phyloP scores from a whole-genome alignment of 768 basidiomycete species.

The Suillus decipiens region DNA sequence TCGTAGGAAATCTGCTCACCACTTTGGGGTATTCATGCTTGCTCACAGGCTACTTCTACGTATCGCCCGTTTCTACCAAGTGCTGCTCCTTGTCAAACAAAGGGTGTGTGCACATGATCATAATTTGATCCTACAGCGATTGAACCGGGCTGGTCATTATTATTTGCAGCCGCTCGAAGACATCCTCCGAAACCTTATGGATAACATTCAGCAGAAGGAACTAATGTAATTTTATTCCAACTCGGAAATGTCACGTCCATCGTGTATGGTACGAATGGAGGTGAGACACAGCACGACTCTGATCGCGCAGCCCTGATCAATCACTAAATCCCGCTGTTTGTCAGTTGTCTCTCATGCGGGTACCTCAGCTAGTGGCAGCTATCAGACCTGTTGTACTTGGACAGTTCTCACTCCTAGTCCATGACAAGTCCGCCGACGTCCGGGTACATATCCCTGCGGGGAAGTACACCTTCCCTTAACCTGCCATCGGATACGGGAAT shows the following conservation, averaged over 20 bases:
- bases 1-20: conserved; percentile 43
- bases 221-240: conserved; percentile 29
- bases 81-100: conserved; percentile 63
- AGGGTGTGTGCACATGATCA: not conserved
- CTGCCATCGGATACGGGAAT: conserved; percentile 43
- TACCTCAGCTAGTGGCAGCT: conserved; percentile 50
- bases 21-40: conserved; percentile 13
- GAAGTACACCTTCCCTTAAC: conserved; percentile 54
- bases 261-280: conserved; percentile 70
- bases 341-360: conserved; percentile 20
- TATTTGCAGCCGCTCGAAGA: conserved; percentile 53
- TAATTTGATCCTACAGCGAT: conserved; percentile 43
- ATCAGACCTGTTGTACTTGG: conserved; percentile 74
- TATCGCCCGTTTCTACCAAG: conserved; percentile 75
- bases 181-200: conserved; percentile 57
- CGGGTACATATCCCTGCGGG: conserved; percentile 64
- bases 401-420: conserved; percentile 58
- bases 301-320: conserved; percentile 16
- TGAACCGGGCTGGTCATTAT: conserved; percentile 73
- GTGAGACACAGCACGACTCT: conserved; percentile 40
- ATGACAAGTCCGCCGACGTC: conserved; percentile 37
- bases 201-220: conserved; percentile 57
- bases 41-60: conserved; percentile 62
- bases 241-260: conserved; percentile 40
- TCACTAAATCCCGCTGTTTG: conserved; percentile 3